These are phyloP conservation scores for Candida orba DNA, from an alignment of 805 yeast genomes.

Conservation along the genomic window DNA sequence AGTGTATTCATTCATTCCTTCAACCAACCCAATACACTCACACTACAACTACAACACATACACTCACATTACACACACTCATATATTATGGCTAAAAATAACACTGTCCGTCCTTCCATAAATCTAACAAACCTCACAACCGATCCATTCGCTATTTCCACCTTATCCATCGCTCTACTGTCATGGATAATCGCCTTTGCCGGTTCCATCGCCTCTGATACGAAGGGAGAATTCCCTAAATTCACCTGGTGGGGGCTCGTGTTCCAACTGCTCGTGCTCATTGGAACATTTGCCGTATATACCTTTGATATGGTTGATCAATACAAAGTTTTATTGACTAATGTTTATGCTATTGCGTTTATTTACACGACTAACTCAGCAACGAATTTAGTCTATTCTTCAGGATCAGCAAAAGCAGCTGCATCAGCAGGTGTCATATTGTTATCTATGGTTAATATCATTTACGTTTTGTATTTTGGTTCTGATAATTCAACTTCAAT, in stretches of 20 bases:
- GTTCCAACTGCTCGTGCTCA: conserved; percentile 58
- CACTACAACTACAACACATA: neutral
- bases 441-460: conserved; percentile 68
- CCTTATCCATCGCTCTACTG: conserved; percentile 63
- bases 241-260: conserved; percentile 97
- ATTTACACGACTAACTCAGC: conserved; percentile 81
- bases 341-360: conserved; percentile 55
- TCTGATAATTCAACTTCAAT: conserved; percentile 85
- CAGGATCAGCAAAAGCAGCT: conserved; percentile 62
- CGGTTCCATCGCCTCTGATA: conserved; percentile 63
- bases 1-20: neutral
- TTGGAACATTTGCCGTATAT: conserved; percentile 45
- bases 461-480: conserved; percentile 88
- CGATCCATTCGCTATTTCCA: conserved; percentile 84
- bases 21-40: neutral
- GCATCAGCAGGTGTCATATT: conserved; percentile 91
- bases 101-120: conserved; percentile 12
- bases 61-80: neutral
- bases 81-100: neutral
- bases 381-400: conserved; percentile 67
- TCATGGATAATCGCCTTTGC: conserved; percentile 88
- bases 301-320: conserved; percentile 58
- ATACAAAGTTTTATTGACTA: conserved; percentile 46
- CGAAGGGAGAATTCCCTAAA: conserved; percentile 50
- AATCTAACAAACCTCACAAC: conserved; percentile 48